Conservation (phyloP, 192 early-diverging fungal genomes). For the Obelidium mucronatum region DNA sequence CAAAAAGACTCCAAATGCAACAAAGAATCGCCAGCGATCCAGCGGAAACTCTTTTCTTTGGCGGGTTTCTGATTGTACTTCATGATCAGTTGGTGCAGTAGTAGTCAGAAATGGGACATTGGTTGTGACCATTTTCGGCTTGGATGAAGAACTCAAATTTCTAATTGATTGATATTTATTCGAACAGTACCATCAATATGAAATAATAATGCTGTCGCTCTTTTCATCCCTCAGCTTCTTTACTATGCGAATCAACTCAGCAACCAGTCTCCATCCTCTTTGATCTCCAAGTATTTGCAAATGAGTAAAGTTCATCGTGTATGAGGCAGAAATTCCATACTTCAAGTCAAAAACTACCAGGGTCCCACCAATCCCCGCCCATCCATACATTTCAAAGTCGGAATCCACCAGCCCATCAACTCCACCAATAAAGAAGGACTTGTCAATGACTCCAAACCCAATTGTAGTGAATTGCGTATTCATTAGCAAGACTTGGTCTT, state of each 20-base stretch:
- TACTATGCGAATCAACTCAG: constrained; percentile 45
- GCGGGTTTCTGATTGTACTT: too few species aligned
- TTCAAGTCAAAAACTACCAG: constrained; percentile 59
- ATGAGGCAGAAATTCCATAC: constrained; percentile 62
- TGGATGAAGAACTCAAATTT: too few species aligned
- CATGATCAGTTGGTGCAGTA: too few species aligned
- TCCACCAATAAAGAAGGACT: too few species aligned
- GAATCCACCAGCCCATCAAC: too few species aligned
- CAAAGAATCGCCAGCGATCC: too few species aligned
- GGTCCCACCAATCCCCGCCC: constrained; percentile 71
- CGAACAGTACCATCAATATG: neutral
- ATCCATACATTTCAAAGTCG: constrained; percentile 64
- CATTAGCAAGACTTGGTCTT: too few species aligned
- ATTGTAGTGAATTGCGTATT: constrained; percentile 17
- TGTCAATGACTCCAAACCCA: too few species aligned
- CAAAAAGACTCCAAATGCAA: constrained; percentile 19
- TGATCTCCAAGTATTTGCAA: constrained; percentile 61
- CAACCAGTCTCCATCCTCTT: constrained; percentile 58
- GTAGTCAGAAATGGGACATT: too few species aligned
- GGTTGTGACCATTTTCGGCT: too few species aligned
- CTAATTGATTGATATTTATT: too few species aligned
- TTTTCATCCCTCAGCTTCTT: constrained; percentile 12
- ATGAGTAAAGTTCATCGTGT: constrained; percentile 63
- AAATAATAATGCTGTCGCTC: neutral
- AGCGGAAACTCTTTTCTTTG: too few species aligned